Conservation (phyloP, 2,329 filamentous ascomycete genomes). For the Penicillium sp. region DNA sequence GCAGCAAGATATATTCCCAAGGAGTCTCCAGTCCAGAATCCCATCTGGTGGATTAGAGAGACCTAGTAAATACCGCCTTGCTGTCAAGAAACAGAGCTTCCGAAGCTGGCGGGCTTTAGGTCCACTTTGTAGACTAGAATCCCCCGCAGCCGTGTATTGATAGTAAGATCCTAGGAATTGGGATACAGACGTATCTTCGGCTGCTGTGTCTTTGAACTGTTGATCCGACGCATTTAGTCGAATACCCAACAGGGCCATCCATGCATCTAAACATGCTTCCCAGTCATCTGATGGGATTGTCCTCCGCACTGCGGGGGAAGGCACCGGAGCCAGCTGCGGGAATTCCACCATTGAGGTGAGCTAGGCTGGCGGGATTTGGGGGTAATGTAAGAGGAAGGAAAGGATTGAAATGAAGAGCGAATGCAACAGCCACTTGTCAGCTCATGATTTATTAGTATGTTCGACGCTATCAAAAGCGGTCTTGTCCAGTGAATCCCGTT, state of each 20-base stretch:
- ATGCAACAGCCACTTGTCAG: constrained; percentile 3
- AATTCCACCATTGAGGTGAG: constrained; percentile 45
- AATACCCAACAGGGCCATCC: constrained; percentile 64
- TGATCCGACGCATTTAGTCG: constrained; percentile 59
- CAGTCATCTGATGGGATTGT: constrained; percentile 68
- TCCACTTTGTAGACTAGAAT: constrained; percentile 27
- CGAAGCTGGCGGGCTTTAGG: constrained; percentile 52
- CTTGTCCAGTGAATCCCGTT: constrained; percentile 15
- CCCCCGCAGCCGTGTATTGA: constrained; percentile 47
- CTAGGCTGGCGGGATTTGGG: background rate
- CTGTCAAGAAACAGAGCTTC: constrained; percentile 62
- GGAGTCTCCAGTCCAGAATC: constrained; percentile 62
- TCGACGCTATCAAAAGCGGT: constrained; percentile 3
- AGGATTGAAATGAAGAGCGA: constrained; percentile 4
- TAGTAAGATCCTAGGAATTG: constrained; percentile 67
- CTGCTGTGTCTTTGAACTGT: constrained; percentile 52
- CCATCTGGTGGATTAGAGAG: constrained; percentile 42
- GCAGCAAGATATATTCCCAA: constrained; percentile 63
- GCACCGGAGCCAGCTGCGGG: constrained; percentile 74
- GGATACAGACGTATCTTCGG: constrained; percentile 57
- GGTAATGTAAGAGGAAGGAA: background rate
- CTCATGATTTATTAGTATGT: constrained; percentile 3
- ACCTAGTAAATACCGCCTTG: constrained; percentile 54
- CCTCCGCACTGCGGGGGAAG: constrained; percentile 62
- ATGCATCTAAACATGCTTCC: constrained; percentile 72